Evolutionary conservation across 1,284 basidiomycete species (phyloP).

Genomic region (Athelia sp.): DNA sequence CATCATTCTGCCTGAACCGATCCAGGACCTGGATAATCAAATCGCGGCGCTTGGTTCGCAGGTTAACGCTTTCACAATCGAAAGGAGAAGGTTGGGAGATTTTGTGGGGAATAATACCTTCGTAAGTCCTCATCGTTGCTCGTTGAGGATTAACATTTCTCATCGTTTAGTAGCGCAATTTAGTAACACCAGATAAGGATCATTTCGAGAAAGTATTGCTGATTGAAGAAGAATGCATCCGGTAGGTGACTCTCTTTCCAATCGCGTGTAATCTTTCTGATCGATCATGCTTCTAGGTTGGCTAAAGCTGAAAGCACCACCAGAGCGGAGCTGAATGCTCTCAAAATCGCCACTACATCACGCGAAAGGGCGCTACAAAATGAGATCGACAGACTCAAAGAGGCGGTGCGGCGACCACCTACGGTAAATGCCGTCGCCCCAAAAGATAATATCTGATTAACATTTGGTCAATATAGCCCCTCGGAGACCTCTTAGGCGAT

Average conservation of each 20-base stretch:
- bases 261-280: background rate
- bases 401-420: background rate
- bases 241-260: constrained; percentile 14
- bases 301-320: background rate
- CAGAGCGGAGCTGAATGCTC: background rate
- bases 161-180: too few species aligned
- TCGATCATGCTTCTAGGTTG: background rate
- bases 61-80: constrained; percentile 19
- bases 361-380: constrained; percentile 18
- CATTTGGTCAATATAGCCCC: background rate
- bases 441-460: constrained; percentile 3
- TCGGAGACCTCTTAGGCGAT: constrained; percentile 9
- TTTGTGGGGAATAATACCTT: constrained; percentile 14
- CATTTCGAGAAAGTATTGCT: constrained; percentile 17
- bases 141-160: too few species aligned
- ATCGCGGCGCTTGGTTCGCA: constrained; percentile 15
- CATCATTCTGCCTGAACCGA: background rate
- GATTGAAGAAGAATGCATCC: constrained; percentile 31
- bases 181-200: constrained; percentile 14
- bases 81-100: constrained; percentile 13
- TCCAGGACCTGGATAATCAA: constrained; percentile 15
- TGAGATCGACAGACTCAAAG: constrained; percentile 18
- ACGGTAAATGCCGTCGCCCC: background rate
- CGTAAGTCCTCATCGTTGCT: too few species aligned
- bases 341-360: background rate